phyloP scores from a whole-genome alignment of 1,284 basidiomycete genomes.

The Tilletia caries region DNA sequence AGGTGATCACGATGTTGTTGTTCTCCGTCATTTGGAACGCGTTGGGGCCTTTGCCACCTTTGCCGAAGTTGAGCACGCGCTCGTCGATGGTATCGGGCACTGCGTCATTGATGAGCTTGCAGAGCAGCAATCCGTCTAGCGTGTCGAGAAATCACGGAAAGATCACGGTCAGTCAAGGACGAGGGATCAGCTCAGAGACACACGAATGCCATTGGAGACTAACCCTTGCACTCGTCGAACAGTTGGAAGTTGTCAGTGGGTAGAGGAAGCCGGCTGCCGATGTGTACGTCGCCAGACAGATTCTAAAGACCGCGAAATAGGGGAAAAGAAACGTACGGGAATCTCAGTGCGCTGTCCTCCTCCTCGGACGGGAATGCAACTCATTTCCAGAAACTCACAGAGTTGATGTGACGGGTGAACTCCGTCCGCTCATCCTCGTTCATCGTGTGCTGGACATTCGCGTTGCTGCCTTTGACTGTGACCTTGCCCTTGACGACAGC shows the following conservation, averaged over 20 bases:
- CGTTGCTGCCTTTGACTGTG: constrained; percentile 88
- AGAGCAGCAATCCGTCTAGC: constrained; percentile 84
- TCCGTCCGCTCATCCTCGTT: constrained; percentile 94
- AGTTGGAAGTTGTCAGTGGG: constrained; percentile 98
- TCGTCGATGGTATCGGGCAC: constrained; percentile 98
- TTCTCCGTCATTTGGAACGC: constrained; percentile 99
- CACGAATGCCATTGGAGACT: neutral
- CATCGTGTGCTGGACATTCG: constrained; percentile 94
- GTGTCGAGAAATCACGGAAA: too few species aligned
- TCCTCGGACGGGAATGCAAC: too few species aligned
- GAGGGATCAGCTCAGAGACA: neutral
- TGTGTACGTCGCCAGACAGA: constrained; percentile 81
- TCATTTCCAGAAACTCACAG: constrained; percentile 58
- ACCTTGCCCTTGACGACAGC: constrained; percentile 70
- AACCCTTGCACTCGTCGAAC: constrained; percentile 84
- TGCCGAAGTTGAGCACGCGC: constrained; percentile 77
- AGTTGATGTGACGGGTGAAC: constrained; percentile 97
- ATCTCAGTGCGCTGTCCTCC: too few species aligned
- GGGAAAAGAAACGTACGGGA: neutral
- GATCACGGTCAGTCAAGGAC: neutral
- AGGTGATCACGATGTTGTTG: constrained; percentile 99
- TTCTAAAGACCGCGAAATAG: constrained; percentile 55
- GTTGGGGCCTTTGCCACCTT: constrained; percentile 61
- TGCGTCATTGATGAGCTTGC: constrained; percentile 98
- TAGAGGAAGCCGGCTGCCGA: constrained; percentile 79